Conservation (phyloP, 2,329 filamentous ascomycete genomes). For the Colletotrichum aenigma region DNA sequence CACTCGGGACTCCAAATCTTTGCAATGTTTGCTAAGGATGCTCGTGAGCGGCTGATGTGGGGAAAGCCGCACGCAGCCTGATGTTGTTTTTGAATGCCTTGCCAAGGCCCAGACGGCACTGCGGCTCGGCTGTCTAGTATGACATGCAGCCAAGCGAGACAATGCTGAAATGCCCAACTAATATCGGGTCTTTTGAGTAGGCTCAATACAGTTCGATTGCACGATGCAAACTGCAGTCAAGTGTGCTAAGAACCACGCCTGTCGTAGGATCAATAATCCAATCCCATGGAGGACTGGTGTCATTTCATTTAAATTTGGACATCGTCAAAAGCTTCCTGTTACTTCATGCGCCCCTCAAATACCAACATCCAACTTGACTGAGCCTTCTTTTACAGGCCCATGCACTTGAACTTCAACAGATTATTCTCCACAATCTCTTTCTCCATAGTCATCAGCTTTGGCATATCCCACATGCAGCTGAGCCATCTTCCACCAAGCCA, state of each 20-base stretch:
- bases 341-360: not conserved
- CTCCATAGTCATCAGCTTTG: conserved; percentile 4
- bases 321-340: fast-evolving
- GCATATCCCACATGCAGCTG: conserved; percentile 23
- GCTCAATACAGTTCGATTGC: not conserved
- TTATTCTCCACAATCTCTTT: conserved; percentile 1
- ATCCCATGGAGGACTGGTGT: not conserved
- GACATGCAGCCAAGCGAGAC: not conserved
- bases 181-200: not conserved
- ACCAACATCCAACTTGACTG: fast-evolving
- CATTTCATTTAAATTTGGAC: fast-evolving
- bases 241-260: fast-evolving
- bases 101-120: not conserved
- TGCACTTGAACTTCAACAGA: conserved; percentile 17
- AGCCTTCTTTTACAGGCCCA: not conserved
- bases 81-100: not conserved
- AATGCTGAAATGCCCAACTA: not conserved
- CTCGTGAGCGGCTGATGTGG: not conserved
- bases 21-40: not conserved
- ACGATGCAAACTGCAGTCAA: fast-evolving
- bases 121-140: not conserved
- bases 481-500: conserved; percentile 19
- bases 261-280: fast-evolving
- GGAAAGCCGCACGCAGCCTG: not conserved
- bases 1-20: not conserved